phyloP scores from a whole-genome alignment of 108 stramenopile species.

The Parmales sp. region DNA sequence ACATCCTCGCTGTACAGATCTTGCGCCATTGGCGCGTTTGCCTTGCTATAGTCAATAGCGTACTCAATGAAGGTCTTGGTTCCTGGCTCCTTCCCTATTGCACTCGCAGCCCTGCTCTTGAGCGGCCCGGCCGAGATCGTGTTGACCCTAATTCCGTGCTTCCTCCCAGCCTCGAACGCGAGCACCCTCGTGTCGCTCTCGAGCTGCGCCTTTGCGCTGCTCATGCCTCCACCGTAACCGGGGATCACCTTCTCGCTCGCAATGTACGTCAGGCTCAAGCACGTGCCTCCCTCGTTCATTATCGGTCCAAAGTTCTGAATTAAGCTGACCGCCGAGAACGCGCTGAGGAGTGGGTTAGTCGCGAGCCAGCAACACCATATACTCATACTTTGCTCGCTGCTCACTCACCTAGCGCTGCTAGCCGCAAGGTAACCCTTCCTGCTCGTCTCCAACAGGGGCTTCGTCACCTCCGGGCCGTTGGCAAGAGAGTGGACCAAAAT shows the following conservation, averaged over 20 bases:
- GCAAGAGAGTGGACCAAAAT: conserved; percentile 95
- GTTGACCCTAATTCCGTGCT: conserved; percentile 86
- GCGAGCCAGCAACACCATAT: neutral
- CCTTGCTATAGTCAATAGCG: conserved; percentile 93
- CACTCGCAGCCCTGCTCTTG: conserved; percentile 86
- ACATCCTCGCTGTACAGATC: conserved; percentile 97
- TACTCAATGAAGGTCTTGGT: conserved; percentile 94
- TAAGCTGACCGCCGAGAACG: conserved; percentile 89
- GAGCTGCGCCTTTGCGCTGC: conserved; percentile 82
- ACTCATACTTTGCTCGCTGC: too few species aligned
- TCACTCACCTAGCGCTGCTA: conserved; percentile 80
- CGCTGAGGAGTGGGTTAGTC: conserved; percentile 46
- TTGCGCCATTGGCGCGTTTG: conserved; percentile 88
- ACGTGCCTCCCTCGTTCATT: conserved; percentile 84
- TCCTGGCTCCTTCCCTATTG: conserved; percentile 80
- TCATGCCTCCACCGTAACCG: conserved; percentile 97
- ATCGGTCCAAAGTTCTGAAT: conserved; percentile 90
- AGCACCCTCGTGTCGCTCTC: conserved; percentile 90
- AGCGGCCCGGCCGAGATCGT: conserved; percentile 96
- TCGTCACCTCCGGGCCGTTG: conserved; percentile 96
- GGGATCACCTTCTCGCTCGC: conserved; percentile 96
- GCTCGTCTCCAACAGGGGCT: conserved; percentile 91
- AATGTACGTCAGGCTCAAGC: conserved; percentile 94
- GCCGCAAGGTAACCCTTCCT: conserved; percentile 95
- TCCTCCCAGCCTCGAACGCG: conserved; percentile 92